phyloP scores from a whole-genome alignment of 495 filamentous ascomycete species.

The Daldinia bambusicola region DNA sequence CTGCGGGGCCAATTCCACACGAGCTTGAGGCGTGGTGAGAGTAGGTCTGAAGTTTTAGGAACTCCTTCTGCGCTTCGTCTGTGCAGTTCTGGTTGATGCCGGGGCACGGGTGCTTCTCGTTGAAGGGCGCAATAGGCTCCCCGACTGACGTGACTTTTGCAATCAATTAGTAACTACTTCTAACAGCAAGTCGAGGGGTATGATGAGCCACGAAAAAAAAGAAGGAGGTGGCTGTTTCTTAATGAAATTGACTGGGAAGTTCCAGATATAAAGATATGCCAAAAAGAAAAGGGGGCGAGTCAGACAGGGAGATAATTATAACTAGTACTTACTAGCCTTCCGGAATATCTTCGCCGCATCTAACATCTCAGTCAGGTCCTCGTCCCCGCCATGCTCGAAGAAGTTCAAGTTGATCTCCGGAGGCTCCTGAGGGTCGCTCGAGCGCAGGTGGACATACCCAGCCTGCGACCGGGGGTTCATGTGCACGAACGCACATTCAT shows the following conservation, averaged over 20 bases:
- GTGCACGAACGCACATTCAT: slow-evolving; percentile 59
- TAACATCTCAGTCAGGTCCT: slow-evolving; percentile 60
- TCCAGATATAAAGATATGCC: neutral
- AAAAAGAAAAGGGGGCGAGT: neutral
- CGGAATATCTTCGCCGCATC: slow-evolving; percentile 63
- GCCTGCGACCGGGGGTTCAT: slow-evolving; percentile 62
- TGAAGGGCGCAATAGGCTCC: slow-evolving; percentile 50
- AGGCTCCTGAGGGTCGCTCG: slow-evolving; percentile 62
- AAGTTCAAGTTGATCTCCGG: slow-evolving; percentile 68
- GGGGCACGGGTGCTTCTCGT: slow-evolving; percentile 57
- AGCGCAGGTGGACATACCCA: slow-evolving; percentile 60
- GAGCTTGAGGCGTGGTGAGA: slow-evolving; percentile 63
- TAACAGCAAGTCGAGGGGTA: too few species aligned
- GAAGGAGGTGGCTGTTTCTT: too few species aligned
- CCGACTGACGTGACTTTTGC: slow-evolving; percentile 42
- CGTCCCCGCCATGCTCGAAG: slow-evolving; percentile 55
- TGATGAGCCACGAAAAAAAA: too few species aligned
- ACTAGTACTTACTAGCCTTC: slow-evolving; percentile 40
- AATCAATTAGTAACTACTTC: neutral
- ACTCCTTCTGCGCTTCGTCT: slow-evolving; percentile 53
- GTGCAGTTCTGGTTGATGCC: slow-evolving; percentile 51
- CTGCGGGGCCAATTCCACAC: slow-evolving; percentile 60
- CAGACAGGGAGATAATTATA: neutral
- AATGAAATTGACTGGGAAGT: neutral
- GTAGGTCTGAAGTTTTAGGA: slow-evolving; percentile 61